Conservation (phyloP, 768 basidiomycete genomes). For the Boletus sp. region DNA sequence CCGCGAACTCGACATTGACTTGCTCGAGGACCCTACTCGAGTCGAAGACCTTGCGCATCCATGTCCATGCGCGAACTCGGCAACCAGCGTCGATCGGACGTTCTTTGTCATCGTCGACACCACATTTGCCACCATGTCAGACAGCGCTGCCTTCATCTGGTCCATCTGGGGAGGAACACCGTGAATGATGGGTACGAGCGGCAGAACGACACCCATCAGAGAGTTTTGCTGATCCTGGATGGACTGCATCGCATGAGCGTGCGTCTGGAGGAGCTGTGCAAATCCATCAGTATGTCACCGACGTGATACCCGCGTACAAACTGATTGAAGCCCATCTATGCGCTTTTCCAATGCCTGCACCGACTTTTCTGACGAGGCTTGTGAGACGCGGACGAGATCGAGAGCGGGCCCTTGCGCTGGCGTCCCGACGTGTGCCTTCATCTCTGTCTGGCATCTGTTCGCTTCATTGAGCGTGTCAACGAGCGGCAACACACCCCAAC, state of each 20-base stretch:
- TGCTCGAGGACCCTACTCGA: not conserved
- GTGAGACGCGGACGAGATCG: conserved; percentile 39
- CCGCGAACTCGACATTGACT: not conserved
- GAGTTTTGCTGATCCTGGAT: conserved; percentile 41
- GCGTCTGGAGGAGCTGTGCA: conserved; percentile 47
- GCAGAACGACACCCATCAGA: conserved; percentile 47
- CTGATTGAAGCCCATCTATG: conserved; percentile 54
- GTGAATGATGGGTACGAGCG: conserved; percentile 61
- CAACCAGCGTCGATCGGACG: conserved; percentile 10
- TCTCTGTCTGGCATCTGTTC: conserved; percentile 59
- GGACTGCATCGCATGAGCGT: conserved; percentile 54
- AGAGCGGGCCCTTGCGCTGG: conserved; percentile 50
- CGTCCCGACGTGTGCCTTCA: conserved; percentile 55
- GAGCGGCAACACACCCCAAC: conserved; percentile 2
- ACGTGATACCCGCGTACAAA: conserved; percentile 23
- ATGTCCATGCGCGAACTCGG: conserved; percentile 1
- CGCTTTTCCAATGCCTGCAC: conserved; percentile 52
- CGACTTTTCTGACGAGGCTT: conserved; percentile 37
- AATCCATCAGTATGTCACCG: conserved; percentile 19
- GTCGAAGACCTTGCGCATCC: conserved; percentile 1
- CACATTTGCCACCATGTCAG: conserved; percentile 18
- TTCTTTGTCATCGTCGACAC: conserved; percentile 15
- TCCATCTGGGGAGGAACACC: conserved; percentile 55
- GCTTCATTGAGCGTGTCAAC: conserved; percentile 36
- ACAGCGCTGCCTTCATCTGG: conserved; percentile 19